Base-by-base conservation (phyloP, 129 eudicot genomes). In the Escallonia herrerae region DNA sequence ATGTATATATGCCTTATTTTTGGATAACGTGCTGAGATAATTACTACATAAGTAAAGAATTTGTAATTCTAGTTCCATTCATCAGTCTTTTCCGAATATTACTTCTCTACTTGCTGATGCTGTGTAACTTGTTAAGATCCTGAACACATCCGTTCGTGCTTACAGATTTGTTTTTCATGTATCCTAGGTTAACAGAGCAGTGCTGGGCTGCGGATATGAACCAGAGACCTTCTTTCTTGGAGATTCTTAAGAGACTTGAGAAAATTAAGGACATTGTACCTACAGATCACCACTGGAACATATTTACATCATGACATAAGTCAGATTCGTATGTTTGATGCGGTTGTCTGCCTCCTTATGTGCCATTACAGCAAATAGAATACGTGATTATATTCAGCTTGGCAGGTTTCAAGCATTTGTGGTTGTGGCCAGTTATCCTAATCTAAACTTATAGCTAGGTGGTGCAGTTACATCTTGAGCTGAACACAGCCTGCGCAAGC, bases 171-270 rank as follows among this genome's bases (percentile, higher is more conserved):
- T 22, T 22, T 22, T 22, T 22, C 33, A 22, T 22, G 33, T 22
- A 22, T 4, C n/a, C 4, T 53, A 91, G 98, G 60, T 77, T 91
- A 72, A 86, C 74, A 1, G 95, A 78, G 57, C 68, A 58, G 39
- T 87, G 97, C 59, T 91, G 97, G 97, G 90, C 90, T 0, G 80
- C 96, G 6, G 95, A 87, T 72, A 91, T 77, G 89, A 87, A 81
- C 80, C 55, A 58, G 65, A 83, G 97, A 79, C 97, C 97, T 11
- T 72, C 90, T 0, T 91, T 91, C 80, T 79, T 87, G 83, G 90
- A 91, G 48, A 87, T 91, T 62, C 65, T 91, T 33, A 87, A 77
- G 80, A 85, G 72, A 68, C 94, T 91, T 7, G 97, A 91, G 58
- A 87, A 87, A 67, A 81, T 91, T 2, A 91, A 79, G 83, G 96